Conservation (phyloP, 257 asterid species). For the Mentha longifolia region DNA sequence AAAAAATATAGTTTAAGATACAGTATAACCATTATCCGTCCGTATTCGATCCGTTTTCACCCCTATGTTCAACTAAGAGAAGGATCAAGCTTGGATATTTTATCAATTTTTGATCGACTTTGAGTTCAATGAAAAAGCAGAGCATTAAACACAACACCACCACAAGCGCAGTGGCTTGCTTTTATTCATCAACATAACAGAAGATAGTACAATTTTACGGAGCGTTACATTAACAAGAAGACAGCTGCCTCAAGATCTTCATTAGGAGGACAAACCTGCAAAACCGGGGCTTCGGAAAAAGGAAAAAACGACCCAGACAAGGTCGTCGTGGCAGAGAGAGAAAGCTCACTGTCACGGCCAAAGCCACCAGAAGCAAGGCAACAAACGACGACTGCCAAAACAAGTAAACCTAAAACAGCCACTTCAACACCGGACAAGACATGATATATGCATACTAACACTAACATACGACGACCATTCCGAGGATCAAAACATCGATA, state of each 20-base stretch:
- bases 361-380: slow-evolving; percentile 57
- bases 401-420: slow-evolving; percentile 40
- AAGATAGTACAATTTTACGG: not conserved
- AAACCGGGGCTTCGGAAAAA: slow-evolving; percentile 64
- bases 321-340: slow-evolving; percentile 56
- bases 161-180: not conserved
- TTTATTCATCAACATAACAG: slow-evolving; percentile 40
- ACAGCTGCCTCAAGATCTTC: slow-evolving; percentile 39
- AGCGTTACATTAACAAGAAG: slow-evolving; percentile 34
- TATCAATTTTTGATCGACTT: too few relatives aligned
- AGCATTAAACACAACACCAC: not conserved
- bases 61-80: too few relatives aligned
- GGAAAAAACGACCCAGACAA: slow-evolving; percentile 44
- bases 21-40: too few relatives aligned
- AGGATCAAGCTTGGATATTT: too few relatives aligned
- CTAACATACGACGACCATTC: slow-evolving; percentile 42
- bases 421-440: slow-evolving; percentile 32
- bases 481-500: slow-evolving; percentile 41
- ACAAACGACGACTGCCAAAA: slow-evolving; percentile 53
- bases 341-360: slow-evolving; percentile 59
- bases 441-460: slow-evolving; percentile 31
- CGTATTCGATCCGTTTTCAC: too few relatives aligned
- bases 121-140: too few relatives aligned
- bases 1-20: too few relatives aligned
- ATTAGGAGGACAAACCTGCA: slow-evolving; percentile 57